These are phyloP conservation scores for Fusarium sp. DNA, from an alignment of 2,329 filamentous ascomycete species.

Conservation along the genomic window DNA sequence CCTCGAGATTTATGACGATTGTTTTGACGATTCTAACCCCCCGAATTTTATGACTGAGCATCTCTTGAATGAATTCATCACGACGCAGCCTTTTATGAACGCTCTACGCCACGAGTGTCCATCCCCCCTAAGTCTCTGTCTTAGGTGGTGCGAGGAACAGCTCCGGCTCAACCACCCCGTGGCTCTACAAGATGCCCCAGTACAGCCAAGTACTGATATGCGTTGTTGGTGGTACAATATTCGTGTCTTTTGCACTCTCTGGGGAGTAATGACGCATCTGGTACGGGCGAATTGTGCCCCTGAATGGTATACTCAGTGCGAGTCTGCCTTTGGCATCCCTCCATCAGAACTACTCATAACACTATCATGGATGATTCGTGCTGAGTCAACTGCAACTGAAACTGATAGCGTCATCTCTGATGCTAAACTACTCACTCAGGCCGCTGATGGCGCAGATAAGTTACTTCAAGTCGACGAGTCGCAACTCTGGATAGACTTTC, in stretches of 20 bases:
- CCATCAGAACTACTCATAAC: constrained; percentile 44
- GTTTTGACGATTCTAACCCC: constrained; percentile 2
- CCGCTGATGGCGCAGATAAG: constrained; percentile 14
- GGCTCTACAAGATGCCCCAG: constrained; percentile 26
- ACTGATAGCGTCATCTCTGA: not conserved
- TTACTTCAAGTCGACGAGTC: constrained; percentile 20
- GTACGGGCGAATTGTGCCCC: constrained; percentile 28
- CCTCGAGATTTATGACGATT: constrained; percentile 37
- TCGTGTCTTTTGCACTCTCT: constrained; percentile 42
- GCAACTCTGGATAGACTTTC: constrained; percentile 36
- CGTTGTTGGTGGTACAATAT: constrained; percentile 41
- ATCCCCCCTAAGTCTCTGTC: constrained; percentile 30
- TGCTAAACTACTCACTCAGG: constrained; percentile 22
- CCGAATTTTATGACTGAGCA: constrained; percentile 23
- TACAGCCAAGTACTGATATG: constrained; percentile 16
- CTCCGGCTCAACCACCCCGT: constrained; percentile 24
- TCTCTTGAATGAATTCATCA: constrained; percentile 39
- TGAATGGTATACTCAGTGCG: constrained; percentile 38
- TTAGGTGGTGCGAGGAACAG: constrained; percentile 40
- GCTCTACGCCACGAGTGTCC: not conserved
- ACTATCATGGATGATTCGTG: constrained; percentile 43
- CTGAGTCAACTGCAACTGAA: constrained; percentile 1
- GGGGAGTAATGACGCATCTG: constrained; percentile 32
- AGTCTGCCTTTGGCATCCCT: constrained; percentile 41
- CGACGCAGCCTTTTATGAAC: constrained; percentile 31